phyloP scores from a whole-genome alignment of 768 basidiomycete genomes.

The Macrolepiota albuminosa region DNA sequence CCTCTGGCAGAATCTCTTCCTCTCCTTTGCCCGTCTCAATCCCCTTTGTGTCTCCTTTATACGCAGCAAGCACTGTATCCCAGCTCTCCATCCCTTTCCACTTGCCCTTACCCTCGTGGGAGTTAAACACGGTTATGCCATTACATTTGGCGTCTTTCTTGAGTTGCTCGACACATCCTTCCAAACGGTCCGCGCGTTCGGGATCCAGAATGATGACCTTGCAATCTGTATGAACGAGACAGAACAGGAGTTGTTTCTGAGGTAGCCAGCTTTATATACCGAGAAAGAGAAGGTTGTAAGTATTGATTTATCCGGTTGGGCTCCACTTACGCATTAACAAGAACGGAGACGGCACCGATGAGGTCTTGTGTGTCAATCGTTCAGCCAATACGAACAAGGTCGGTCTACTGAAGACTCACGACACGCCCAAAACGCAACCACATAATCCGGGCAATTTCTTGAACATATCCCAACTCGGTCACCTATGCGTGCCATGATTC shows the following conservation, averaged over 20 bases:
- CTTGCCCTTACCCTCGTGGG: slow-evolving; percentile 33
- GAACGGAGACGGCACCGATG: slow-evolving; percentile 45
- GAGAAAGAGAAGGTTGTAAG: background rate
- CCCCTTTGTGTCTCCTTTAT: slow-evolving; percentile 23
- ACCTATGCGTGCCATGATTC: slow-evolving; percentile 17
- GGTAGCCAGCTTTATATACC: slow-evolving; percentile 33
- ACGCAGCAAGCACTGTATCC: slow-evolving; percentile 28
- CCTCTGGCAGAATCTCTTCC: slow-evolving; percentile 35
- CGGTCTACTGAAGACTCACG: slow-evolving; percentile 22
- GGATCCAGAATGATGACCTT: slow-evolving; percentile 42
- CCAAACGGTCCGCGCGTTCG: slow-evolving; percentile 38
- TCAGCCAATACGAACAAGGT: background rate
- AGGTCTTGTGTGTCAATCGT: slow-evolving; percentile 23
- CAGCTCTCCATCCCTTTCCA: slow-evolving; percentile 40
- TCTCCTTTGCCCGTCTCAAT: slow-evolving; percentile 25
- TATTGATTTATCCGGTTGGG: background rate
- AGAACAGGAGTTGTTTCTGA: slow-evolving; percentile 35
- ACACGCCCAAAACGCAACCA: slow-evolving; percentile 45
- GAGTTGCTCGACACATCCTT: slow-evolving; percentile 22
- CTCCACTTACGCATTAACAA: slow-evolving; percentile 38
- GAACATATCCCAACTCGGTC: slow-evolving; percentile 43
- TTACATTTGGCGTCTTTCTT: slow-evolving; percentile 23
- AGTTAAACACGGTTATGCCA: slow-evolving; percentile 33
- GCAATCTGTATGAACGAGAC: slow-evolving; percentile 37
- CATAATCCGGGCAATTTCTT: slow-evolving; percentile 44